These are phyloP conservation scores for Geotrichum macrosporum DNA, from an alignment of 1,139 yeast genomes.

Conservation along the genomic window DNA sequence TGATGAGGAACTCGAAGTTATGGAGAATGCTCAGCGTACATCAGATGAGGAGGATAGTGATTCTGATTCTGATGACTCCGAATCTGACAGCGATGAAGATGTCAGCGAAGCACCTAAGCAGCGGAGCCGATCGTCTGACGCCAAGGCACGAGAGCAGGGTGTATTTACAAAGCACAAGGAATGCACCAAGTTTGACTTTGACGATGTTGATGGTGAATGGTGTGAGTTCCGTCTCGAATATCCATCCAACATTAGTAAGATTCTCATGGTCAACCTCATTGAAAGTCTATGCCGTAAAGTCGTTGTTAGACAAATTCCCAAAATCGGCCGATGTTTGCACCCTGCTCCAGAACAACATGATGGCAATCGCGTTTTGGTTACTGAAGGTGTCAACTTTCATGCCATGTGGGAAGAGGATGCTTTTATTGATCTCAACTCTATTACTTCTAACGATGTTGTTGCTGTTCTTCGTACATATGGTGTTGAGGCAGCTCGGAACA, in stretches of 20 bases:
- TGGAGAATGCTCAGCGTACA: conserved; percentile 58
- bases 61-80: conserved; percentile 37
- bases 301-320: conserved; percentile 89
- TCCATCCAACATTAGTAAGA: conserved; percentile 82
- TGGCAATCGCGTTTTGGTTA: conserved; percentile 65
- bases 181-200: conserved; percentile 79
- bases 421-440: conserved; percentile 80
- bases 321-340: conserved; percentile 88
- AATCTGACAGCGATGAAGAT: conserved; percentile 33
- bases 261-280: conserved; percentile 94
- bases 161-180: conserved; percentile 69
- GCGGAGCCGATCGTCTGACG: conserved; percentile 33
- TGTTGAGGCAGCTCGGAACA: conserved; percentile 97
- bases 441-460: conserved; percentile 87
- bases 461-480: conserved; percentile 91
- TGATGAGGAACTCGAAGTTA: conserved; percentile 84
- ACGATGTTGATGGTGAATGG: conserved; percentile 85
- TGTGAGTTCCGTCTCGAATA: conserved; percentile 84
- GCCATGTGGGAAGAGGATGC: conserved; percentile 99
- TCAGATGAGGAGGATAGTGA: conserved; percentile 43
- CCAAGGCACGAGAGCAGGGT: conserved; percentile 80
- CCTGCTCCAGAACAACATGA: conserved; percentile 60
- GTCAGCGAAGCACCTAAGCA: conserved; percentile 27
- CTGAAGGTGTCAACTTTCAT: conserved; percentile 96
- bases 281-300: conserved; percentile 87